A percentile compares a stretch with the other conserved stretches of the same genome.
phyloP scores from a whole-genome alignment of 768 basidiomycete genomes.

The Lactarius tabidus region DNA sequence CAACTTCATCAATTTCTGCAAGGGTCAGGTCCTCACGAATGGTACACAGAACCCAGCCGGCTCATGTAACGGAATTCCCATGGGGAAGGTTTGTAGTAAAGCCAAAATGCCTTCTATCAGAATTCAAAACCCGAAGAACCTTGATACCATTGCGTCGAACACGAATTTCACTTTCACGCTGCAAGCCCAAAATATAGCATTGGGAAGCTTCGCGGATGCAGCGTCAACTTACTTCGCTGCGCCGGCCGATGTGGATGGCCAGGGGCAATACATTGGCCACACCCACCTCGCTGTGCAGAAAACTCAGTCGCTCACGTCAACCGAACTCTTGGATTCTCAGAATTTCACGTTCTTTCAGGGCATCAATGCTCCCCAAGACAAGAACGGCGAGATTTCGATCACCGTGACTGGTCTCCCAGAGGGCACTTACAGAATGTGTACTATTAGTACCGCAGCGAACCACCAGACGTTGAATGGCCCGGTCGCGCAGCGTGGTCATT shows the following conservation, averaged over 20 bases:
- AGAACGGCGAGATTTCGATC: slow-evolving; percentile 46
- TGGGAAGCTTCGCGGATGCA: slow-evolving; percentile 52
- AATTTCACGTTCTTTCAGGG: slow-evolving; percentile 67
- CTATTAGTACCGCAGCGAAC: slow-evolving; percentile 54
- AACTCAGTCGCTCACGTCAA: slow-evolving; percentile 41
- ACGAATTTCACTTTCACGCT: slow-evolving; percentile 44
- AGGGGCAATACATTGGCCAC: slow-evolving; percentile 48
- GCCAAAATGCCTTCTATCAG: slow-evolving; percentile 47
- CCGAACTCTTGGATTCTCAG: slow-evolving; percentile 44
- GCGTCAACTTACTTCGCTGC: slow-evolving; percentile 44
- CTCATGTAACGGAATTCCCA: slow-evolving; percentile 37
- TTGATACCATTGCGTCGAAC: slow-evolving; percentile 38
- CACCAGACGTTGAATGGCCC: slow-evolving; percentile 57
- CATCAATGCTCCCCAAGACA: slow-evolving; percentile 33
- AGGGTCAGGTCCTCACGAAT: slow-evolving; percentile 42
- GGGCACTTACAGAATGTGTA: slow-evolving; percentile 55
- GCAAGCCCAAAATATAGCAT: slow-evolving; percentile 36
- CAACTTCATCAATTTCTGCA: slow-evolving; percentile 66
- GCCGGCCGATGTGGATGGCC: slow-evolving; percentile 45
- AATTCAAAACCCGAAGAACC: slow-evolving; percentile 40
- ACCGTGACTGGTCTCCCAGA: slow-evolving; percentile 52
- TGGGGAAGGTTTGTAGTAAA: slow-evolving; percentile 45
- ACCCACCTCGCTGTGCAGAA: slow-evolving; percentile 53
- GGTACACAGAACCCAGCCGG: slow-evolving; percentile 37
- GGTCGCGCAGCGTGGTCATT: slow-evolving; percentile 55